Conservation (phyloP, 2,329 filamentous ascomycete genomes). For the Bipolaris gigantea region DNA sequence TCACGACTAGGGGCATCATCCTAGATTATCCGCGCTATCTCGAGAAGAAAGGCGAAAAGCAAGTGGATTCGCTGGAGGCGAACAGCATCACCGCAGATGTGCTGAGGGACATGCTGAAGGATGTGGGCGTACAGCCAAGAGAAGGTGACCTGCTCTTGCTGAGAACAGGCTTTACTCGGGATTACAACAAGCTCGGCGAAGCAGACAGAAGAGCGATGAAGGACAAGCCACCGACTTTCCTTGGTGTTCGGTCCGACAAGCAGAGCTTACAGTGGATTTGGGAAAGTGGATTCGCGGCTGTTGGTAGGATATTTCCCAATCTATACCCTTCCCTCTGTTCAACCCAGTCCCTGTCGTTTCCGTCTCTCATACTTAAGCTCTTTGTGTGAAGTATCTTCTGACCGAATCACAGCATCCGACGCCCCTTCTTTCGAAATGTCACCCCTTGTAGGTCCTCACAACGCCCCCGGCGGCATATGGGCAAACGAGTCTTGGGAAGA, state of each 20-base stretch:
- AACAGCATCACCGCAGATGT: conserved; percentile 24
- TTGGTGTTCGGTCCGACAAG: conserved; percentile 47
- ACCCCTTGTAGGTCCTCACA: conserved; percentile 43
- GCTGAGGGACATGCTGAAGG: conserved; percentile 38
- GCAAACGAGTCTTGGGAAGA: conserved; percentile 39
- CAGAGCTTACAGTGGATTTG: conserved; percentile 51
- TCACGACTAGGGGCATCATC: conserved; percentile 35
- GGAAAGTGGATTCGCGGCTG: conserved; percentile 51
- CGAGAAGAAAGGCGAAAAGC: conserved; percentile 20
- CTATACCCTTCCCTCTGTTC: neutral
- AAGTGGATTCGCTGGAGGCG: conserved; percentile 27
- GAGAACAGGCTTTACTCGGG: conserved; percentile 39
- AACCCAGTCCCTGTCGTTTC: neutral
- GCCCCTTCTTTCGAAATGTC: conserved; percentile 51
- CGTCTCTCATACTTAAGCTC: neutral
- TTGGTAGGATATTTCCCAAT: conserved; percentile 20
- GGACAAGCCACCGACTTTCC: conserved; percentile 35
- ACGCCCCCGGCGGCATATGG: conserved; percentile 37
- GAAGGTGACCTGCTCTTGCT: conserved; percentile 37
- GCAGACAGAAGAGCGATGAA: conserved; percentile 32
- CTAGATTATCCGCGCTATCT: conserved; percentile 40
- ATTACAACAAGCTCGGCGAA: conserved; percentile 39
- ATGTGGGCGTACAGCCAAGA: conserved; percentile 42
- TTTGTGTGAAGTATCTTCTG: neutral
- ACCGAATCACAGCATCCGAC: conserved; percentile 36